phyloP scores from a whole-genome alignment of 768 basidiomycete genomes.

The Pulveroboletus sp. region DNA sequence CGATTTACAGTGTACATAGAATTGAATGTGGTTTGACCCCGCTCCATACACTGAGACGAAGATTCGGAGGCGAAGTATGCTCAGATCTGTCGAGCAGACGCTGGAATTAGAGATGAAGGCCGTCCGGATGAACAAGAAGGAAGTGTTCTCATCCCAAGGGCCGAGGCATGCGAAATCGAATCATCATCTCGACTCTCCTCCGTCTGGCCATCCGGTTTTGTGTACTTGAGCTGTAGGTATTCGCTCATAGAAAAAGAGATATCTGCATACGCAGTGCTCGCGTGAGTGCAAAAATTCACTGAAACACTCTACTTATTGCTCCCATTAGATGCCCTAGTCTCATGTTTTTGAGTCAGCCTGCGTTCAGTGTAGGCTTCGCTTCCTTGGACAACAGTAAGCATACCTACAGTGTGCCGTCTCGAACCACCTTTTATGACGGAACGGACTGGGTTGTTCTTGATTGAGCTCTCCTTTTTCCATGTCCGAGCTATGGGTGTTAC shows the following conservation, averaged over 20 bases:
- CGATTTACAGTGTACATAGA: too few species aligned
- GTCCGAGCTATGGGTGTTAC: conserved; percentile 58
- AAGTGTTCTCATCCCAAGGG: conserved; percentile 1
- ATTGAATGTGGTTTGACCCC: too few species aligned
- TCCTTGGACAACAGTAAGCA: conserved; percentile 5
- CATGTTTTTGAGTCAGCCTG: conserved; percentile 4
- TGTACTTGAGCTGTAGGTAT: conserved; percentile 16
- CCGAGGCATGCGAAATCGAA: conserved; percentile 19
- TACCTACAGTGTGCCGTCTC: background rate
- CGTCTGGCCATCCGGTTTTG: conserved; percentile 10
- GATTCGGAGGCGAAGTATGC: conserved; percentile 49
- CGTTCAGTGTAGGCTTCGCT: conserved; percentile 2
- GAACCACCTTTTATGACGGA: background rate
- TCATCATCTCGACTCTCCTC: conserved; percentile 9
- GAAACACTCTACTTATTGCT: background rate
- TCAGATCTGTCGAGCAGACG: conserved; percentile 55
- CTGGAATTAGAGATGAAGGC: conserved; percentile 31
- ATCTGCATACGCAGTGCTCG: conserved; percentile 7
- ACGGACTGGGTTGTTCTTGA: conserved; percentile 47
- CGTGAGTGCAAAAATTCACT: conserved; percentile 1
- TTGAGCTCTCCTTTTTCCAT: conserved; percentile 62
- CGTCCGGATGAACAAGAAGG: background rate
- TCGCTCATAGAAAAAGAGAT: conserved; percentile 2
- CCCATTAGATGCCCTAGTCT: background rate
- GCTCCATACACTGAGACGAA: too few species aligned